phyloP scores from a whole-genome alignment of 2,329 filamentous ascomycete genomes.

The Pseudogymnoascus sp. region DNA sequence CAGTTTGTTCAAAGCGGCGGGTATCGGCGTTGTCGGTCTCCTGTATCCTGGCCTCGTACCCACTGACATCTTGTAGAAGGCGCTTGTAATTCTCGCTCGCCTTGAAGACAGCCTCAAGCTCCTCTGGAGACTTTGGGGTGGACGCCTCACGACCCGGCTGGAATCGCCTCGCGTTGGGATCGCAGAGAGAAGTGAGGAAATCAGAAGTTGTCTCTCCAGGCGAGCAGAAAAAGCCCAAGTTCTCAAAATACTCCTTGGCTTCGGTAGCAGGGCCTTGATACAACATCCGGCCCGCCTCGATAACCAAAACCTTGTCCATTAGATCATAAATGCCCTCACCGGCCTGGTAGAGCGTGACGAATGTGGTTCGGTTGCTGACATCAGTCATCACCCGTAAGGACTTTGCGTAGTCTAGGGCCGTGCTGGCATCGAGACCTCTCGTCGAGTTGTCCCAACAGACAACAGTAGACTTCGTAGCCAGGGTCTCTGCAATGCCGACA shows the following conservation, averaged over 20 bases:
- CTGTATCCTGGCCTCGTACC: slow-evolving; percentile 50
- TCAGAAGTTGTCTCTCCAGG: slow-evolving; percentile 58
- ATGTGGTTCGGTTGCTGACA: slow-evolving; percentile 49
- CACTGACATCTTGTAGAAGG: slow-evolving; percentile 52
- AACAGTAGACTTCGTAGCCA: slow-evolving; percentile 33
- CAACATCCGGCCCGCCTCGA: slow-evolving; percentile 58
- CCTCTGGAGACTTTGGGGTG: slow-evolving; percentile 39
- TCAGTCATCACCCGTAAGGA: slow-evolving; percentile 58
- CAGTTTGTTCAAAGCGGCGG: slow-evolving; percentile 56
- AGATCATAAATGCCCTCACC: slow-evolving; percentile 62
- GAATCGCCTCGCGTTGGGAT: slow-evolving; percentile 61
- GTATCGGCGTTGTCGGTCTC: slow-evolving; percentile 53
- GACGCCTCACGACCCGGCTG: slow-evolving; percentile 32
- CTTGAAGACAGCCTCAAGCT: slow-evolving; percentile 62
- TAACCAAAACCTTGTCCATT: slow-evolving; percentile 62
- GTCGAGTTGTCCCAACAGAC: slow-evolving; percentile 64
- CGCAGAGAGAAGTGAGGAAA: slow-evolving; percentile 57
- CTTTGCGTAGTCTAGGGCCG: slow-evolving; percentile 52
- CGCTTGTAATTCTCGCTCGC: slow-evolving; percentile 53
- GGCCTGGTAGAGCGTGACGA: slow-evolving; percentile 62
- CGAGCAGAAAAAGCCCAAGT: slow-evolving; percentile 53
- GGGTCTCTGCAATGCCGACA: slow-evolving; percentile 49
- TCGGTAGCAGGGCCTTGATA: slow-evolving; percentile 55
- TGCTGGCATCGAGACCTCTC: slow-evolving; percentile 56
- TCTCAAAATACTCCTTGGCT: slow-evolving; percentile 57